These are phyloP conservation scores for Plasmodium yoelii DNA, from an alignment of 169 alveolate species.

Conservation along the genomic window DNA sequence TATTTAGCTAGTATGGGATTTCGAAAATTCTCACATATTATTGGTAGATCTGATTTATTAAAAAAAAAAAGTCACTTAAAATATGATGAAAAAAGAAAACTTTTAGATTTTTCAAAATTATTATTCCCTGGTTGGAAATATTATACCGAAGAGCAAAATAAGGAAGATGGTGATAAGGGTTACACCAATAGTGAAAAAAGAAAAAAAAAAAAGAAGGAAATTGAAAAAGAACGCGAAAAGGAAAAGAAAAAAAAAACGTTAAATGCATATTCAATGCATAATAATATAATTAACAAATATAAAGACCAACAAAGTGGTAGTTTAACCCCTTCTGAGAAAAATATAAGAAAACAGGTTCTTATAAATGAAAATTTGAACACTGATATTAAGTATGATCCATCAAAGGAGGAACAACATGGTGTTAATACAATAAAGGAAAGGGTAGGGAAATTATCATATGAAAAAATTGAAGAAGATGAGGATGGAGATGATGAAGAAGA, in stretches of 20 bases:
- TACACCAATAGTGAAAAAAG: background rate
- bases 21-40: conserved; percentile 73
- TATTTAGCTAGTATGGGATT: conserved; percentile 84
- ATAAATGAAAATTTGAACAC: conserved; percentile 57
- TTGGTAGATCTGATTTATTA: conserved; percentile 76
- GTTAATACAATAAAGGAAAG: conserved; percentile 16
- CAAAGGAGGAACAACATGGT: conserved; percentile 11
- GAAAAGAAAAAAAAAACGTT: background rate
- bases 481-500: conserved; percentile 39
- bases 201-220: conserved; percentile 3
- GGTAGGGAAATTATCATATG: conserved; percentile 10
- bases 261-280: conserved; percentile 26
- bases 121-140: conserved; percentile 78
- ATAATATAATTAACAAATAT: background rate
- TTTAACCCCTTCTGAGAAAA: background rate
- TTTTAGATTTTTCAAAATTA: conserved; percentile 67
- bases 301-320: too few species aligned
- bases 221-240: conserved; percentile 8
- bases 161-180: conserved; percentile 11
- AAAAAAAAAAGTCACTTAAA: conserved; percentile 71
- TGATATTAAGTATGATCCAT: conserved; percentile 8
- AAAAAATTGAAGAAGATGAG: conserved; percentile 1
- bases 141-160: conserved; percentile 71
- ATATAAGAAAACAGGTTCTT: conserved; percentile 40
- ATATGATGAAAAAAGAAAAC: conserved; percentile 70